Percentiles rank a stretch among this genome's conserved stretches.
Conservation (phyloP, 2,329 filamentous ascomycete genomes). For the Periconia sp. region DNA sequence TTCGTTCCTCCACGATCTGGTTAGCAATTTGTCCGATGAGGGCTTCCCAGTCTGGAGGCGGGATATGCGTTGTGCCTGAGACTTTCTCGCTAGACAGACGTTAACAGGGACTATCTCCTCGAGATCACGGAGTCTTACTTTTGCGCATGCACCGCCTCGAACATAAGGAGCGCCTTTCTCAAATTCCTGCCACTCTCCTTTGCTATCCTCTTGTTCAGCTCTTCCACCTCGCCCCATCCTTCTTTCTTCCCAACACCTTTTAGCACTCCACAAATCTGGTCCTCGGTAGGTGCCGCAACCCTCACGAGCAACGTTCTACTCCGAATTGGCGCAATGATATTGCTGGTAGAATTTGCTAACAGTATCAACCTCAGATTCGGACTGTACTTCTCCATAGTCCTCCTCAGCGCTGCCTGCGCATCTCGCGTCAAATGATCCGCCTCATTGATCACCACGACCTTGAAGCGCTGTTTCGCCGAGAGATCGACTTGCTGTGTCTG, state of each 20-base stretch:
- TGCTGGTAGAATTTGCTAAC: conserved; percentile 93
- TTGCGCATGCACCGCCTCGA: conserved; percentile 94
- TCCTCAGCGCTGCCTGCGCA: conserved; percentile 89
- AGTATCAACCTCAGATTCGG: conserved; percentile 91
- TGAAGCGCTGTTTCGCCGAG: conserved; percentile 88
- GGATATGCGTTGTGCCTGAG: conserved; percentile 84
- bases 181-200: conserved; percentile 90
- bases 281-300: conserved; percentile 85
- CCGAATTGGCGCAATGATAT: conserved; percentile 98
- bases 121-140: conserved; percentile 68
- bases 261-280: conserved; percentile 82
- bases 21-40: conserved; percentile 88
- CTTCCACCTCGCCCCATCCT: conserved; percentile 77
- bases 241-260: conserved; percentile 75
- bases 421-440: conserved; percentile 93
- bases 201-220: conserved; percentile 83
- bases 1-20: conserved; percentile 91
- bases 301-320: conserved; percentile 89
- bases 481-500: conserved; percentile 99
- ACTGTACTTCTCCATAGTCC: conserved; percentile 99
- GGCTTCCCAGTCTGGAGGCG: conserved; percentile 95
- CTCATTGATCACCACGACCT: conserved; percentile 99
- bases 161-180: conserved; percentile 90
- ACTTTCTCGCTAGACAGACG: conserved; percentile 75
- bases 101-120: conserved; percentile 11